Percentiles rank a stretch among this genome's conserved stretches.
These are phyloP conservation scores for Penicillium capsulatum DNA, from an alignment of 2,329 filamentous ascomycete species.

Conservation along the genomic window DNA sequence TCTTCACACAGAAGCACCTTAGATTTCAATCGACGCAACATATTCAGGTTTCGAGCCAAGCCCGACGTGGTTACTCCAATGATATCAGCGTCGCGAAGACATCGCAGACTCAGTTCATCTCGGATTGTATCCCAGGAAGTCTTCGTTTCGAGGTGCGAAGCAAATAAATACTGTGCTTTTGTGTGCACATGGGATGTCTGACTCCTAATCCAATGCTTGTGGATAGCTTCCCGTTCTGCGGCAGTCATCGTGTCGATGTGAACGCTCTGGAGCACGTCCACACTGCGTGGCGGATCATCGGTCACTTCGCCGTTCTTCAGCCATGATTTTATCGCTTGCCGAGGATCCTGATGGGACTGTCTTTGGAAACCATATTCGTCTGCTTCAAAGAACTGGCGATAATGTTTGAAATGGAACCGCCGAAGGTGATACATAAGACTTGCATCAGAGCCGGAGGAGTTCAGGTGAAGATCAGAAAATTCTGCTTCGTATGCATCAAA, in stretches of 20 bases:
- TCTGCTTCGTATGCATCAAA: slow-evolving; percentile 12
- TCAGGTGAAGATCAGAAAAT: slow-evolving; percentile 12
- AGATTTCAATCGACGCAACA: slow-evolving; percentile 5
- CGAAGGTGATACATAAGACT: not conserved
- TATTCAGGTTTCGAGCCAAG: slow-evolving; percentile 11
- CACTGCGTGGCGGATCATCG: not conserved
- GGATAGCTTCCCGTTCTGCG: not conserved
- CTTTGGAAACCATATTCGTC: not conserved
- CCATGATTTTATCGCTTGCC: not conserved
- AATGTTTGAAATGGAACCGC: not conserved
- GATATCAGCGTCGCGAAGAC: slow-evolving; percentile 8
- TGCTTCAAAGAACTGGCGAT: slow-evolving; percentile 1
- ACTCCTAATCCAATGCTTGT: not conserved
- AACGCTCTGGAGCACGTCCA: not conserved
- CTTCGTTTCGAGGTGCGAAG: slow-evolving; percentile 4
- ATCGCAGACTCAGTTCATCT: slow-evolving; percentile 7
- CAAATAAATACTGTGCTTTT: not conserved
- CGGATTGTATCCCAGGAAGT: not conserved
- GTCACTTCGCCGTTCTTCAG: not conserved
- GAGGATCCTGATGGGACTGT: not conserved
- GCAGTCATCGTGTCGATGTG: slow-evolving; percentile 1
- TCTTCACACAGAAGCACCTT: slow-evolving; percentile 59
- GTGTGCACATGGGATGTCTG: not conserved
- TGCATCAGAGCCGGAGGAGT: slow-evolving; percentile 2
- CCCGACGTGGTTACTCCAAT: slow-evolving; percentile 13